Conservation (phyloP, 2,329 filamentous ascomycete species). For the Phoma herbarum region DNA sequence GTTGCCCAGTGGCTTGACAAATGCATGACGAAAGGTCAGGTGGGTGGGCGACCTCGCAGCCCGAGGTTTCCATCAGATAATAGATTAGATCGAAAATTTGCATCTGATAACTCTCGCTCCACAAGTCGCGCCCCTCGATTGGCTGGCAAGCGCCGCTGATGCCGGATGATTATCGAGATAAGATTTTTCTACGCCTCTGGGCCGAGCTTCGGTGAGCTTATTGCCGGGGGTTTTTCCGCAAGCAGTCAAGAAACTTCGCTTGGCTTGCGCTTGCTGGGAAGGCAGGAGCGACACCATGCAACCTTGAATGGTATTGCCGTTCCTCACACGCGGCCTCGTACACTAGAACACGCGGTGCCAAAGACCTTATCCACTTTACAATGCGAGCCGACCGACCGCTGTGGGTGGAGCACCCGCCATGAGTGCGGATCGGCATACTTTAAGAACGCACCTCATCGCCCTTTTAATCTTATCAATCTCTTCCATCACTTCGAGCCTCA, state of each 20-base stretch:
- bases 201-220: conserved; percentile 37
- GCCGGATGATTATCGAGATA: conserved; percentile 38
- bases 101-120: conserved; percentile 36
- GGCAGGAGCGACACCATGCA: conserved; percentile 10
- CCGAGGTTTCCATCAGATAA: conserved; percentile 38
- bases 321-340: conserved; percentile 24
- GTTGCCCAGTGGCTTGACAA: conserved; percentile 1
- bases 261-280: conserved; percentile 24
- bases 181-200: conserved; percentile 30
- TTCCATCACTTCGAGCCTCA: conserved; percentile 12
- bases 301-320: conserved; percentile 19
- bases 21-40: conserved; percentile 10
- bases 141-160: conserved; percentile 25
- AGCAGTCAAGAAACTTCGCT: conserved; percentile 20
- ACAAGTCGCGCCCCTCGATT: conserved; percentile 22
- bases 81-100: conserved; percentile 40
- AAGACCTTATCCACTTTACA: conserved; percentile 21
- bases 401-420: conserved; percentile 18
- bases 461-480: conserved; percentile 41
- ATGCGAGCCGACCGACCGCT: conserved; percentile 25
- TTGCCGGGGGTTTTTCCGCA: conserved; percentile 27
- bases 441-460: conserved; percentile 26
- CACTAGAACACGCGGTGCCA: conserved; percentile 23
- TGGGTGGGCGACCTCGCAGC: not conserved
- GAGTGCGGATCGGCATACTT: conserved; percentile 31